Evolutionary conservation across 208 protist species (phyloP).

Genomic region (Trypanosoma cruzi): DNA sequence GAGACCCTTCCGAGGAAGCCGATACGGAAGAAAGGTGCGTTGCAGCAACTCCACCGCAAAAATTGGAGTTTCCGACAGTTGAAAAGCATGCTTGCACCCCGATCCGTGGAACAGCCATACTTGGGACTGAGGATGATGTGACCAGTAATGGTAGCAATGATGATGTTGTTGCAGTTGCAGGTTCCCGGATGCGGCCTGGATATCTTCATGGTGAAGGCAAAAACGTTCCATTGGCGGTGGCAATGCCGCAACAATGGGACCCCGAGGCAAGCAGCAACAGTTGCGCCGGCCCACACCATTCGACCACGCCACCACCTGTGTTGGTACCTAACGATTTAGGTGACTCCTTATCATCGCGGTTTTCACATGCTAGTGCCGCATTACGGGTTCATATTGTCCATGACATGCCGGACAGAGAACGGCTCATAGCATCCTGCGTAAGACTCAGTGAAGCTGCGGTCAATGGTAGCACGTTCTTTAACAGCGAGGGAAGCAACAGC

Average conservation of each 20-base stretch:
- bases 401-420: slow-evolving; percentile 18
- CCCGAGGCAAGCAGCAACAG: slow-evolving; percentile 4
- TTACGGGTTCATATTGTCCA: slow-evolving; percentile 27
- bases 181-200: not conserved
- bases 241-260: slow-evolving; percentile 21
- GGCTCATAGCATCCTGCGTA: slow-evolving; percentile 4
- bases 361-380: not conserved
- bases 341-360: not conserved
- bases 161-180: not conserved
- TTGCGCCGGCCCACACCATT: not conserved
- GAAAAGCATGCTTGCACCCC: slow-evolving; percentile 9
- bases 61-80: not conserved
- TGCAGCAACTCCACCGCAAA: not conserved
- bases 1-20: not conserved
- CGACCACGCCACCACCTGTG: not conserved
- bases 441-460: slow-evolving; percentile 16
- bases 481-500: not conserved
- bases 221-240: not conserved
- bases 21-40: not conserved
- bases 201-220: not conserved
- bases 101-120: slow-evolving; percentile 1
- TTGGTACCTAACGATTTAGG: not conserved
- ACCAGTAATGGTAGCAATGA: not conserved
- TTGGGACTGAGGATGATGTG: not conserved
- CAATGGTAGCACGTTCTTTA: not conserved